Base-by-base conservation (phyloP, 2,329 filamentous ascomycete species). In the Botrytis sinoallii region DNA sequence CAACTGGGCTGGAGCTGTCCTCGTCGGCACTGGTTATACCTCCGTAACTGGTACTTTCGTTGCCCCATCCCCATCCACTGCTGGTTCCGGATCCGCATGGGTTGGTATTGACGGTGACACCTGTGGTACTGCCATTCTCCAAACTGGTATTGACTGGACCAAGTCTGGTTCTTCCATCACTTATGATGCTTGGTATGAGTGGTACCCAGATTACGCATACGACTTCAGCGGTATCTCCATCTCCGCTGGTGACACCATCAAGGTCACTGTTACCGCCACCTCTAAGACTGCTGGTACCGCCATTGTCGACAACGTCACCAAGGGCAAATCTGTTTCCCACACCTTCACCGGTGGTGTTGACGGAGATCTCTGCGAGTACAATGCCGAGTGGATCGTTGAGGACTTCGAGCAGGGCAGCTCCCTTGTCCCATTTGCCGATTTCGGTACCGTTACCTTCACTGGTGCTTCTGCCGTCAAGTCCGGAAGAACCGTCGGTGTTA, bases 81-180 rank as follows among this genome's bases (percentile, higher is more conserved):
- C 52, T 2, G 71, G 61, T 52, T 70, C 57, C 1, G 66, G 71
- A 38, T 57, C 66, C 42, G 87, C 86, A 18, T 90, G 87, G 88
- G 87, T 90, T 14, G 88, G 88, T 38, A 90, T 90, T 73, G 88
- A 90, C 74, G 88, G 88, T 20, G 86, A 89, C 77, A 88, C 86
- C 8, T 89, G 87, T 80, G 79, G 79, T 29, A 83, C 82, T 4
- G 86, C 87, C 12, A 88, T 89, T 71, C 81, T 90, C 8, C 88
- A 89, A 79, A 86, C 87, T 1, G 88, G 88, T 46, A 81, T 90
- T 52, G 88, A 89, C 80, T 88, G 88, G 79, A 85, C 84, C 70
- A 81, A 86, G 60, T 78, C 84, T n/a, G 81, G 82, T n/a, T 80
- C 80, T 32, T 75, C 78, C 0, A 83, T 84, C 5, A 82, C 79